Percentiles rank a stretch among this genome's conserved stretches.
Evolutionary conservation across 179 eudicot genomes (phyloP).

Genomic region (Camellia oleifera): DNA sequence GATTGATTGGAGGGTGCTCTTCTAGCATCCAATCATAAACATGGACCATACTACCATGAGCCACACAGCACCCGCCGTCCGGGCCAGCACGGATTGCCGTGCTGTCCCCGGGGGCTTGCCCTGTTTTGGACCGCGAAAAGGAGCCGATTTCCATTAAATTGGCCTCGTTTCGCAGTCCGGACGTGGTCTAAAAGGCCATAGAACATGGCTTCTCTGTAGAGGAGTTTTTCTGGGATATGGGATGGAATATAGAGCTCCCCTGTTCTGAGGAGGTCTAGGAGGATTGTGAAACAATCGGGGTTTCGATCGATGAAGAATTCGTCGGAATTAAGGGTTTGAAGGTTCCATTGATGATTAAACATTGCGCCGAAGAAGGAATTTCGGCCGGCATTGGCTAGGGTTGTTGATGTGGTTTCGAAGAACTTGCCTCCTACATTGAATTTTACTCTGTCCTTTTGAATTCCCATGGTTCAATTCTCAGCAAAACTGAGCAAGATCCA

Average conservation of each 20-base stretch:
- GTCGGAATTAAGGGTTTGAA: constrained; percentile 16
- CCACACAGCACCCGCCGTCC: constrained; percentile 81
- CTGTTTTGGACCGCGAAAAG: constrained; percentile 39
- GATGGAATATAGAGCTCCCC: constrained; percentile 61
- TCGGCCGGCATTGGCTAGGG: constrained; percentile 81
- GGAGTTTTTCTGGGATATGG: constrained; percentile 50
- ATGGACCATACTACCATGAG: constrained; percentile 83
- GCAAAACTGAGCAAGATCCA: not conserved
- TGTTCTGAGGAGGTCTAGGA: constrained; percentile 82
- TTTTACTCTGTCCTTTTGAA: constrained; percentile 48
- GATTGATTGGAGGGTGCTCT: constrained; percentile 62
- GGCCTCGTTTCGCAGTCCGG: constrained; percentile 72
- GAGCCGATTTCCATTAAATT: constrained; percentile 71
- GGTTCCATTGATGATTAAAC: constrained; percentile 74
- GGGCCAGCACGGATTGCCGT: constrained; percentile 86
- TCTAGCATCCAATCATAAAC: constrained; percentile 83
- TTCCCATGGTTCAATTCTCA: constrained; percentile 31
- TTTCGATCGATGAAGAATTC: constrained; percentile 77
- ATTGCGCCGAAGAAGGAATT: constrained; percentile 72
- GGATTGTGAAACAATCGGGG: constrained; percentile 70
- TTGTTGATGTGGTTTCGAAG: constrained; percentile 79
- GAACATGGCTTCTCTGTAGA: constrained; percentile 26
- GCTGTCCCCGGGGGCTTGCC: constrained; percentile 80
- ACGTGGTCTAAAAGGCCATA: constrained; percentile 49
- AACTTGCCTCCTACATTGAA: constrained; percentile 82